A percentile compares a stretch with the other conserved stretches of the same genome.
phyloP scores from a whole-genome alignment of 129 eudicot genomes.

The Saussurea involucrata region DNA sequence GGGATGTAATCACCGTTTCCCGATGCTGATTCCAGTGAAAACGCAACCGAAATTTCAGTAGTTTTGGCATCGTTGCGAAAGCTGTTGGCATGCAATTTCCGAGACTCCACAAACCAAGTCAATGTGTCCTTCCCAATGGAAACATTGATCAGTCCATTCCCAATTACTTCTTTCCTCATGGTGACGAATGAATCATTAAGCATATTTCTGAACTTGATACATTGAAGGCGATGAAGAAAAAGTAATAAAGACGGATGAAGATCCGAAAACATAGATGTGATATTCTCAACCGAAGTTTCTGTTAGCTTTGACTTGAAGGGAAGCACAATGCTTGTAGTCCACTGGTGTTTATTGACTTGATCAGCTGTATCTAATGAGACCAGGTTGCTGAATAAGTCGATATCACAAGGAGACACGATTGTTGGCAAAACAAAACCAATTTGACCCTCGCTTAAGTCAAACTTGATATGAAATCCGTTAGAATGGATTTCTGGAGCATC shows the following conservation, averaged over 20 bases:
- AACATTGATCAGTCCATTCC: constrained; percentile 67
- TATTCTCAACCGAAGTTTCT: constrained; percentile 45
- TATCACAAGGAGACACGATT: constrained; percentile 72
- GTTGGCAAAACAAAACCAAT: constrained; percentile 95
- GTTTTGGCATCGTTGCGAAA: constrained; percentile 57
- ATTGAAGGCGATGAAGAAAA: constrained; percentile 88
- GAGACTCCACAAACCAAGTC: constrained; percentile 72
- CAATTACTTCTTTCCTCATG: constrained; percentile 67
- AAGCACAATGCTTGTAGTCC: constrained; percentile 89
- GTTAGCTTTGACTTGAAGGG: constrained; percentile 62
- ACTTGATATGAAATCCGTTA: constrained; percentile 91
- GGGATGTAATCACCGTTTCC: constrained; percentile 48
- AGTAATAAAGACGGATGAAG: constrained; percentile 88
- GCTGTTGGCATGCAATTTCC: constrained; percentile 41
- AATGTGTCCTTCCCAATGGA: constrained; percentile 60
- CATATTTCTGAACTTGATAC: constrained; percentile 63
- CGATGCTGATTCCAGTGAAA: constrained; percentile 60
- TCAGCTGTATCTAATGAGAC: constrained; percentile 33
- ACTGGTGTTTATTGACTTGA: constrained; percentile 30
- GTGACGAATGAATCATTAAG: constrained; percentile 46
- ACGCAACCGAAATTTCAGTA: constrained; percentile 84
- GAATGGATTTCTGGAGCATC: constrained; percentile 98
- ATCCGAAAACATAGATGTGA: constrained; percentile 81
- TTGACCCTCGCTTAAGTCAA: constrained; percentile 84
- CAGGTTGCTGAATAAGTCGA: constrained; percentile 38